Conservation (phyloP, 1,284 basidiomycete species). For the Malassezia pachydermatis region DNA sequence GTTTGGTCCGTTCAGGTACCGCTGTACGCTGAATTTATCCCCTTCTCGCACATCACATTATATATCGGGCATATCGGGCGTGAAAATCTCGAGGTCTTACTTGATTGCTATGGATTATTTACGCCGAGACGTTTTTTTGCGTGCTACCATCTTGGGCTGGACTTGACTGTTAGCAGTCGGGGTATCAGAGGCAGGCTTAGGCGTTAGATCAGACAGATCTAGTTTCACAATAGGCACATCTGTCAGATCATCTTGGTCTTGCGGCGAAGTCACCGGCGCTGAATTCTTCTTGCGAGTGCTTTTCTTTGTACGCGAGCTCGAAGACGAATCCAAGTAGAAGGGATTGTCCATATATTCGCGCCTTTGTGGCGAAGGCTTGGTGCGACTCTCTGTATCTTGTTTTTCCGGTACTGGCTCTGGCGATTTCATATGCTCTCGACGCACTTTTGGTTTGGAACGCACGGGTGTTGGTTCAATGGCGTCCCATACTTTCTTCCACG, state of each 20-base stretch:
- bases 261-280: not conserved
- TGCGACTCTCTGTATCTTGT: constrained; percentile 11
- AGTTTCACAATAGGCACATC: constrained; percentile 38
- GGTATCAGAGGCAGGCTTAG: not conserved
- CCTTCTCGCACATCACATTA: not conserved
- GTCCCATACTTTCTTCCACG: constrained; percentile 4
- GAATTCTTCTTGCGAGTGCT: not conserved
- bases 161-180: not conserved
- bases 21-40: not conserved
- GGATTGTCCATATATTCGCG: constrained; percentile 19
- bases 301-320: not conserved
- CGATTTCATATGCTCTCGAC: not conserved
- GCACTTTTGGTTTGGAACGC: too few relatives aligned
- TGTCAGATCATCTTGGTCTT: constrained; percentile 24
- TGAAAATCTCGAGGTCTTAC: not conserved
- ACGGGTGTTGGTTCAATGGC: constrained; percentile 5
- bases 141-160: constrained; percentile 15
- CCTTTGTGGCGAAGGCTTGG: constrained; percentile 3
- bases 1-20: not conserved
- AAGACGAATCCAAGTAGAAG: constrained; percentile 26
- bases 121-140: constrained; percentile 10
- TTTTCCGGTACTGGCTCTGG: not conserved
- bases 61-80: not conserved
- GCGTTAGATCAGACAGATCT: constrained; percentile 20
- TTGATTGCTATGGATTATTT: constrained; percentile 5